Conservation (phyloP, 805 yeast genomes). For the Pichia cephalocereana region DNA sequence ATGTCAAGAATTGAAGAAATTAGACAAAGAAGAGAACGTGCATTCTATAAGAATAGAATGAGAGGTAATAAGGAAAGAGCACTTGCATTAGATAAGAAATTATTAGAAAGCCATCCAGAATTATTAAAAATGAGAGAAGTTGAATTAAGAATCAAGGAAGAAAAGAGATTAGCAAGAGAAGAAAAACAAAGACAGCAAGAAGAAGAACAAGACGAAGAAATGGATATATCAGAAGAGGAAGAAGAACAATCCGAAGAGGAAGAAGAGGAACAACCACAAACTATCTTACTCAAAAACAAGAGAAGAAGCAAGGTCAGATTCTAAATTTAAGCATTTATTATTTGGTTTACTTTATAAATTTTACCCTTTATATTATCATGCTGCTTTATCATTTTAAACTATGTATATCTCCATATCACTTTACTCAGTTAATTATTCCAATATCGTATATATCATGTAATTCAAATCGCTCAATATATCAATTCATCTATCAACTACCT, state of each 20-base stretch:
- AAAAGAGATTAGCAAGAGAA: conserved; percentile 50
- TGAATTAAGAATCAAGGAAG: conserved; percentile 69
- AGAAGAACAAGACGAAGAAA: conserved; percentile 38
- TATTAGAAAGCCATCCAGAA: conserved; percentile 84
- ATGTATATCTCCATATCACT: not conserved
- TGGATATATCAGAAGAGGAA: conserved; percentile 37
- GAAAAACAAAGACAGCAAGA: conserved; percentile 36
- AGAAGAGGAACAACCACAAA: conserved; percentile 36
- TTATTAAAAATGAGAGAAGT: conserved; percentile 88
- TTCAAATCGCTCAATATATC: not conserved
- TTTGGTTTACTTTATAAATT: not conserved
- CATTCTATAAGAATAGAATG: conserved; percentile 99
- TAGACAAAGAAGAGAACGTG: conserved; percentile 92
- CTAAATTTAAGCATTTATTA: conserved; percentile 18
- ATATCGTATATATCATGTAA: not conserved
- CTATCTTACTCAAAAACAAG: conserved; percentile 59
- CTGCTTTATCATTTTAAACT: not conserved
- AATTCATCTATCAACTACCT: too few species aligned
- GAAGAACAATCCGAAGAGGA: conserved; percentile 38
- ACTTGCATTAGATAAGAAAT: conserved; percentile 75
- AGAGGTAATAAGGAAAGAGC: conserved; percentile 89
- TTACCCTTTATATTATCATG: not conserved
- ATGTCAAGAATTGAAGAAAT: conserved; percentile 96
- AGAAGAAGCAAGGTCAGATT: conserved; percentile 35
- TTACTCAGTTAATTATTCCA: not conserved